These are phyloP conservation scores for Calonectria henricotiae DNA, from an alignment of 2,329 filamentous ascomycete genomes.

Conservation along the genomic window DNA sequence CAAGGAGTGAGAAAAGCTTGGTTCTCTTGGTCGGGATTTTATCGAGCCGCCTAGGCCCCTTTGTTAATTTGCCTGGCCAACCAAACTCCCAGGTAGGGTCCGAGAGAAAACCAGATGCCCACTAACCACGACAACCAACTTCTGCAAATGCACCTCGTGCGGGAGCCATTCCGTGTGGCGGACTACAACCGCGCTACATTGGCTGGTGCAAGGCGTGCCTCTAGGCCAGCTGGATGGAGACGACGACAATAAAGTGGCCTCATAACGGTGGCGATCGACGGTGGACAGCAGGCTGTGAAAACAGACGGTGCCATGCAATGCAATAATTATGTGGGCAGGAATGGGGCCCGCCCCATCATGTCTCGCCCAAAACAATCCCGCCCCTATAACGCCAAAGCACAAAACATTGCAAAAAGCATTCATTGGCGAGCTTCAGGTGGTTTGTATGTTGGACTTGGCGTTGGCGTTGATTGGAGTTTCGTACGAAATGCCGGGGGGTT, in stretches of 20 bases:
- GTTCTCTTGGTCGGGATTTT: not conserved
- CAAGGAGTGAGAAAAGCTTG: slow-evolving; percentile 13
- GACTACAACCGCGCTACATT: slow-evolving; percentile 21
- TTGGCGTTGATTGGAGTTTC: slow-evolving; percentile 9
- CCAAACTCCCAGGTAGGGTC: not conserved
- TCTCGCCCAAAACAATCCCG: slow-evolving; percentile 26
- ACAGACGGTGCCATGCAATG: slow-evolving; percentile 33
- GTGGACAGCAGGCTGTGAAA: slow-evolving; percentile 19
- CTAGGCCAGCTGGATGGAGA: slow-evolving; percentile 31
- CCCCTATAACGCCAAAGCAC: slow-evolving; percentile 2
- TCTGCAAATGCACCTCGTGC: not conserved
- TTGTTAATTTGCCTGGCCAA: not conserved
- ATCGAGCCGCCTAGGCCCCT: not conserved
- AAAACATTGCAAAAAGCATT: not conserved
- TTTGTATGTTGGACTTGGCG: not conserved
- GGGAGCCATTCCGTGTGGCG: slow-evolving; percentile 15
- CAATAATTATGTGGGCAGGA: slow-evolving; percentile 35
- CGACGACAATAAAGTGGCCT: slow-evolving; percentile 31
- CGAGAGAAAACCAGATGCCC: not conserved
- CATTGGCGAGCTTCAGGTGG: not conserved
- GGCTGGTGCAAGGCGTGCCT: slow-evolving; percentile 30
- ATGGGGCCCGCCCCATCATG: slow-evolving; percentile 25
- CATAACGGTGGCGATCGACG: slow-evolving; percentile 33
- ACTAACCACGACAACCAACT: not conserved
- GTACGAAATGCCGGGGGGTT: not conserved